Base-by-base conservation (phyloP, 495 filamentous ascomycete species). In the Penicillium herquei region DNA sequence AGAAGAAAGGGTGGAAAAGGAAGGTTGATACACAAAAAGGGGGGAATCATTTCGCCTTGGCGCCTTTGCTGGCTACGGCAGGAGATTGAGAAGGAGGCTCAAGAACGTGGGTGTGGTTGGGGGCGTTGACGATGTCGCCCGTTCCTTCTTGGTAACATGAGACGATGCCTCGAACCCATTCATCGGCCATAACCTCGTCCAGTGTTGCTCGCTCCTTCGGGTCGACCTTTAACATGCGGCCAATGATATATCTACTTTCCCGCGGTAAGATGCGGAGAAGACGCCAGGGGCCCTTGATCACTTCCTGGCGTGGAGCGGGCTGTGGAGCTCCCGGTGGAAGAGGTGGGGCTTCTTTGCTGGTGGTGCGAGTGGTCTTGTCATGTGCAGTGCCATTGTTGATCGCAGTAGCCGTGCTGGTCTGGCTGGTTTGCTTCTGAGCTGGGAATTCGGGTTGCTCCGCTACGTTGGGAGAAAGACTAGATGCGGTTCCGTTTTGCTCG, bases 281-380 rank as follows among this genome's bases (percentile, higher is more conserved):
- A 39, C 94, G 85, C 88, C 92, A 95, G 10, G 95, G 95, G 0
- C 94, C 94, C 64, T 91, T 91, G 63, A 97, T 90, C 3, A 91
- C 82, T 61, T 92, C 87, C 52, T 75, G 76, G n/a, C 73, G 75
- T 60, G 84, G 87, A 48, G 61, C 67, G 17, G 72, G 59, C 32
- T 56, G 57, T 42, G 61, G 55, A 11, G 65, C 54, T 34, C 55
- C 63, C 1, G 69, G 50, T 11, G 72, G 68, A 44, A 77, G 71
- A 10, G 72, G 75, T 13, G 73, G 74, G 18, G 72, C 75, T 37
- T 78, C 71, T 49, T 83, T 86, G 59, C 84, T 84, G 3, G 67
- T 78, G 5, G 75, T 75, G 13, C 69, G 67, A 0, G 63, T 66
- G 14, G 67, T 54, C 32, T 69, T 69, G 14, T 68, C 48, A 35